phyloP scores from a whole-genome alignment of 495 filamentous ascomycete genomes.

The Tetracladium marchalianum region DNA sequence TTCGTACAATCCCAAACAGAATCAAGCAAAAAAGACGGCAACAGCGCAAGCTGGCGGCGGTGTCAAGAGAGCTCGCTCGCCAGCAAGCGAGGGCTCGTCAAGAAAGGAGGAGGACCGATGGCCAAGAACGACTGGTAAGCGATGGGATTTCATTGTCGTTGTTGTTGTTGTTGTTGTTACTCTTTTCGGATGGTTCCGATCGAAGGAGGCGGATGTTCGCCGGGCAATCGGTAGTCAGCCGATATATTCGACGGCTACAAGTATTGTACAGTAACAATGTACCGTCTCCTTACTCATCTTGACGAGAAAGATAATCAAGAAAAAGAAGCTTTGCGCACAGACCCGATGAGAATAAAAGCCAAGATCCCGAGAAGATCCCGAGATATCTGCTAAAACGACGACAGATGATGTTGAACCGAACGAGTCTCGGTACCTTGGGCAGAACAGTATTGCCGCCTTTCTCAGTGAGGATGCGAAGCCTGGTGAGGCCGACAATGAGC shows the following conservation, averaged over 20 bases:
- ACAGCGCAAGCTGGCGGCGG: slow-evolving; percentile 22
- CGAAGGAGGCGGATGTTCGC: too few relatives aligned
- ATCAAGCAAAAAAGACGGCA: slow-evolving; percentile 36
- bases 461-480: slow-evolving; percentile 49
- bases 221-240: too few relatives aligned
- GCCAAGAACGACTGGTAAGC: slow-evolving; percentile 24
- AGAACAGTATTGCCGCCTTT: slow-evolving; percentile 54
- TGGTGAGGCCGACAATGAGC: slow-evolving; percentile 26
- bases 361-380: too few relatives aligned
- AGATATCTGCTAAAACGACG: slow-evolving; percentile 1
- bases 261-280: too few relatives aligned
- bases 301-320: neutral
- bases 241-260: too few relatives aligned
- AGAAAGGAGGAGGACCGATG: slow-evolving; percentile 28
- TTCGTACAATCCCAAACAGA: slow-evolving; percentile 60
- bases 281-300: too few relatives aligned
- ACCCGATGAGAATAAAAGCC: too few relatives aligned
- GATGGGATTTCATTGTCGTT: slow-evolving; percentile 19
- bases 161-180: slow-evolving; percentile 14
- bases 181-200: too few relatives aligned
- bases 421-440: slow-evolving; percentile 54
- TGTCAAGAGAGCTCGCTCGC: slow-evolving; percentile 33
- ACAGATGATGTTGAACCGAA: slow-evolving; percentile 53
- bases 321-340: too few relatives aligned
- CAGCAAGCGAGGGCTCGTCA: slow-evolving; percentile 21